Base-by-base conservation (phyloP, 2,329 filamentous ascomycete genomes). In the Paracoccidioides brasiliensis region DNA sequence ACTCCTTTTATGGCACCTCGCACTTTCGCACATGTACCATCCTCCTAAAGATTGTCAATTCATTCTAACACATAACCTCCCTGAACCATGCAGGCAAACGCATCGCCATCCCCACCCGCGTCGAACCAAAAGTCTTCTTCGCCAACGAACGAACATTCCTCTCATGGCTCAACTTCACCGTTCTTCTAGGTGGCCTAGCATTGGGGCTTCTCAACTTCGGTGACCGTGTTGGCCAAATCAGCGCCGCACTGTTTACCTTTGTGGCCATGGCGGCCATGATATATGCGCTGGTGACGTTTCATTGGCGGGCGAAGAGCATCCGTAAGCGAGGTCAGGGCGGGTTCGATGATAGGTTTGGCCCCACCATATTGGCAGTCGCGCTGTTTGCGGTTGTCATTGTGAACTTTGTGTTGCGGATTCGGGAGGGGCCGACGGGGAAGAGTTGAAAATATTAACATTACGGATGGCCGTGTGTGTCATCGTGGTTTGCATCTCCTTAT, bases 61-160 rank as follows among this genome's bases (percentile, higher is more conserved):
- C 22, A 22, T 22, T 14, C 53, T 54, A 58, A 60, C 38, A 28
- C 37, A 3, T 33, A 15, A 37, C 45, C 28, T 55, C 30, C 54
- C 50, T 38, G 35, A 55, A 44, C 60, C 58, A 60, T 14, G 52
- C 65, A 95, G 91, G 91, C 80, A 98, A 98, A 78, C 89, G 91
- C 70, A 97, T 98, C 70, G 91, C 93, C 66, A 88, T 98, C 61
- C 93, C 93, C 56, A 96, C 91, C 58, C 90, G 93, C 64, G 91
- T 98, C 73, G 93, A 98, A 74, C 93, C 93, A 66, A 98, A 98
- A 76, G 93, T 98, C 78, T 98, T 97, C 83, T 98, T 98, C 79
- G 93, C 93, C 75, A 98, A 98, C 79, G 93, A 98, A 77, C 89
- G 93, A 61, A 98, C 93, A 60, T 98, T 98, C 72, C 84, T 98